Base-by-base conservation (phyloP, 2,329 filamentous ascomycete species). In the Acrocalymma vagum region DNA sequence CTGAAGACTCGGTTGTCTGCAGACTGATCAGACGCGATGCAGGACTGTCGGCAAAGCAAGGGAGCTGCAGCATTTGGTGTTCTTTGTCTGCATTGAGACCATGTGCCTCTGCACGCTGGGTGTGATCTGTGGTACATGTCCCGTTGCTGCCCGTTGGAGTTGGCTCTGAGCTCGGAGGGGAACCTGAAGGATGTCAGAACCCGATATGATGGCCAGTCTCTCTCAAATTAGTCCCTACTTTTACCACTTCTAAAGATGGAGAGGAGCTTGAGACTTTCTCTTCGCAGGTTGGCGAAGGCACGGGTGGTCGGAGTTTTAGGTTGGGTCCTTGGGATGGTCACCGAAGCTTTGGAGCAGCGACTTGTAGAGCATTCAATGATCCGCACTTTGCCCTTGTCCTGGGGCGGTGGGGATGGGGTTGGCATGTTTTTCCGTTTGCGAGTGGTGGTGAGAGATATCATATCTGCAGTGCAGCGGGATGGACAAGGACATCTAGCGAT, bases 191-290 rank as follows among this genome's bases (percentile, higher is more conserved):
- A 24, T 16, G 20, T 22, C 13, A n/a, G 10, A 15, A 16, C 4
- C 18, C 14, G 14, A 15, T 17, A 15, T 15, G 14, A 29, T 9
- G n/a, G 21, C 10, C 18, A 8, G 4, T 8, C 11, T 2, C n/a
- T 13, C 10, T n/a, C 9, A 6, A 15, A 14, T 9, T 16, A 9
- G 10, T 10, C 23, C 29, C 29, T 52, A 62, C 66, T 56, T 54
- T 65, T 69, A 21, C 53, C 52, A 38, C 45, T 56, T n/a, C 64
- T 58, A 26, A 70, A 67, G 31, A 67, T 56, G 8, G 66, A 67
- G 32, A 67, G 53, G 32, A 70, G 55, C 42, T 53, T 65, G 36
- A 67, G 36, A 42, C 64, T 60, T 34, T 60, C 56, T 26, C 57
- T 57, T 13, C 65, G 63, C 17, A 69, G 36, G 18, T 55, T 62